Conservation (phyloP, 2,329 filamentous ascomycete species). For the Xenosphaeropsis pyriputrescens region DNA sequence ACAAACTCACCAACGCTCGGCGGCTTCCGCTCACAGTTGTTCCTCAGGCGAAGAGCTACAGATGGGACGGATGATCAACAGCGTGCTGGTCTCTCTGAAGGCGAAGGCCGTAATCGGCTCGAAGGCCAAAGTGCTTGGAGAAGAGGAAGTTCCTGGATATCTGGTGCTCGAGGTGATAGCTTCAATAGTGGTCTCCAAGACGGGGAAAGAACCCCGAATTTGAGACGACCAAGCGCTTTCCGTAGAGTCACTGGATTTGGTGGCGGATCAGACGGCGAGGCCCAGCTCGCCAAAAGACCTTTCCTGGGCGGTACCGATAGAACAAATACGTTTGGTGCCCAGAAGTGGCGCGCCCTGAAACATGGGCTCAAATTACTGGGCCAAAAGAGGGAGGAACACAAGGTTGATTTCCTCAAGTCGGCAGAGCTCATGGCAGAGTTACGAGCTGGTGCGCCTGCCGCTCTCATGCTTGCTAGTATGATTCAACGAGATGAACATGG, state of each 20-base stretch:
- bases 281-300: slow-evolving; percentile 37
- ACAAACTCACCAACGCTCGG: slow-evolving; percentile 13
- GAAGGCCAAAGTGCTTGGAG: slow-evolving; percentile 38
- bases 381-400: slow-evolving; percentile 67
- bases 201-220: slow-evolving; percentile 36
- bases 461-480: slow-evolving; percentile 91
- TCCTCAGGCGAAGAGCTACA: slow-evolving; percentile 49
- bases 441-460: slow-evolving; percentile 81
- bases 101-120: slow-evolving; percentile 53
- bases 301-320: slow-evolving; percentile 47
- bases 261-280: slow-evolving; percentile 47
- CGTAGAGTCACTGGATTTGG: slow-evolving; percentile 49
- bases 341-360: slow-evolving; percentile 89
- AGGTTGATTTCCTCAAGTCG: slow-evolving; percentile 87
- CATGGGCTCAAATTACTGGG: slow-evolving; percentile 69
- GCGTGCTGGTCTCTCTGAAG: slow-evolving; percentile 57
- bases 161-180: slow-evolving; percentile 35
- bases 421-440: slow-evolving; percentile 93
- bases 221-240: slow-evolving; percentile 45
- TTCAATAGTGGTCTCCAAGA: slow-evolving; percentile 33
- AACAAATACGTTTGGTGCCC: slow-evolving; percentile 58
- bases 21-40: slow-evolving; percentile 24
- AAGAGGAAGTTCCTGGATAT: slow-evolving; percentile 30
- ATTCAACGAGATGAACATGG: slow-evolving; percentile 95
- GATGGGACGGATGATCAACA: slow-evolving; percentile 44